Evolutionary conservation across 768 basidiomycete genomes (phyloP).

Genomic region (Kwoniella sp.): DNA sequence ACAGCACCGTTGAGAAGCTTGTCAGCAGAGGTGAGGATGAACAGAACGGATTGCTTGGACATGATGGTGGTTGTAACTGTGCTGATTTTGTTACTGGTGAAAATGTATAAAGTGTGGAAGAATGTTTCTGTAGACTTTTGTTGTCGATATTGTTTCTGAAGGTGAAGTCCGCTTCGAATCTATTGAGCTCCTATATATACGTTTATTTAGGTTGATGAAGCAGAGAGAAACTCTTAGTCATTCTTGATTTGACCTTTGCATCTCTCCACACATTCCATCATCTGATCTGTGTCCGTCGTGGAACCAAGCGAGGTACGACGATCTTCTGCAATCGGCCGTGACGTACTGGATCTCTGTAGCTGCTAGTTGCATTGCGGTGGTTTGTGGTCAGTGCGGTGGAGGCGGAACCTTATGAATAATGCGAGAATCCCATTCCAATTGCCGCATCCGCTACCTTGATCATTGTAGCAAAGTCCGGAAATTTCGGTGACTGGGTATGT

Average conservation of each 20-base stretch:
- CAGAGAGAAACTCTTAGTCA: background rate
- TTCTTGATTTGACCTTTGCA: background rate
- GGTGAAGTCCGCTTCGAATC: no score
- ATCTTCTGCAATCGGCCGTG: no score
- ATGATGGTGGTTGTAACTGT: conserved; percentile 11
- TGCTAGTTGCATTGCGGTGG: no score
- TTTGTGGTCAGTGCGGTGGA: no score
- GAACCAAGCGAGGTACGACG: no score
- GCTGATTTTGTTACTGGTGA: background rate
- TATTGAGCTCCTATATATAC: background rate
- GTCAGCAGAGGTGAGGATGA: conserved; percentile 72
- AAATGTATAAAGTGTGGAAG: background rate
- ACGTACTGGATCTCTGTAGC: no score
- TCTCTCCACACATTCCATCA: no score
- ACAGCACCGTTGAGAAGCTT: conserved; percentile 59
- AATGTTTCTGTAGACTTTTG: background rate
- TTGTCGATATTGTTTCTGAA: no score
- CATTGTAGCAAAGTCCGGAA: background rate
- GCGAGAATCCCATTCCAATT: no score
- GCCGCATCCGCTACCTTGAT: background rate
- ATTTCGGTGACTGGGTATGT: no score
- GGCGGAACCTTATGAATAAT: no score
- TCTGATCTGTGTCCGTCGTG: no score
- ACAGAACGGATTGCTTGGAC: conserved; percentile 60
- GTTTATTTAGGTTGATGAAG: background rate